Evolutionary conservation across 2,329 filamentous ascomycete genomes (phyloP).

Genomic region (Hymenoscyphus fraxineus): DNA sequence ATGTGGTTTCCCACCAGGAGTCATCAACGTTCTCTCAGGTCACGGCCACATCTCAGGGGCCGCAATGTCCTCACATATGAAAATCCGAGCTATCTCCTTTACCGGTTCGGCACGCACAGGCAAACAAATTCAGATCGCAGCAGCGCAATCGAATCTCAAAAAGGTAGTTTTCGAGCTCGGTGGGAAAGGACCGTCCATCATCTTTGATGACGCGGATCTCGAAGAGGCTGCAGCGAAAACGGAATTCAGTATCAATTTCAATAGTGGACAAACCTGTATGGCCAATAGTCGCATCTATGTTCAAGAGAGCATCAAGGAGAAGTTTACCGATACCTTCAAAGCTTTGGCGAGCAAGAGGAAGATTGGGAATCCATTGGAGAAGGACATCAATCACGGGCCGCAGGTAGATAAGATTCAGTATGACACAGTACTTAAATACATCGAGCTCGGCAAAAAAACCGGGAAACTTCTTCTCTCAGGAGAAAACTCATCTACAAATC

Average conservation of each 20-base stretch:
- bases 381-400: slow-evolving; percentile 23
- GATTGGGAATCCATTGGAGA: slow-evolving; percentile 21
- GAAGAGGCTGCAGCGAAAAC: slow-evolving; percentile 25
- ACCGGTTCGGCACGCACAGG: slow-evolving; percentile 70
- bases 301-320: slow-evolving; percentile 22
- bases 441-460: slow-evolving; percentile 24
- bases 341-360: slow-evolving; percentile 14
- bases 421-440: slow-evolving; percentile 22
- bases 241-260: slow-evolving; percentile 20
- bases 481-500: slow-evolving; percentile 4
- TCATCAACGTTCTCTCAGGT: slow-evolving; percentile 39
- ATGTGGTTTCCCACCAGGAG: slow-evolving; percentile 36
- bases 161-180: slow-evolving; percentile 61
- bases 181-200: slow-evolving; percentile 59
- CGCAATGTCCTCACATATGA: slow-evolving; percentile 33
- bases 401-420: slow-evolving; percentile 25
- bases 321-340: slow-evolving; percentile 22
- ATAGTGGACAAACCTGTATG: slow-evolving; percentile 29
- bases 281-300: slow-evolving; percentile 27
- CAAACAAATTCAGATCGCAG: slow-evolving; percentile 66
- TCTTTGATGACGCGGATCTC: slow-evolving; percentile 58
- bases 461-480: slow-evolving; percentile 19
- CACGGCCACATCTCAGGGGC: slow-evolving; percentile 36
- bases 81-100: slow-evolving; percentile 51
- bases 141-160: slow-evolving; percentile 54